Base-by-base conservation (phyloP, 306 rosid genomes). In the Leucaena leucocephala region DNA sequence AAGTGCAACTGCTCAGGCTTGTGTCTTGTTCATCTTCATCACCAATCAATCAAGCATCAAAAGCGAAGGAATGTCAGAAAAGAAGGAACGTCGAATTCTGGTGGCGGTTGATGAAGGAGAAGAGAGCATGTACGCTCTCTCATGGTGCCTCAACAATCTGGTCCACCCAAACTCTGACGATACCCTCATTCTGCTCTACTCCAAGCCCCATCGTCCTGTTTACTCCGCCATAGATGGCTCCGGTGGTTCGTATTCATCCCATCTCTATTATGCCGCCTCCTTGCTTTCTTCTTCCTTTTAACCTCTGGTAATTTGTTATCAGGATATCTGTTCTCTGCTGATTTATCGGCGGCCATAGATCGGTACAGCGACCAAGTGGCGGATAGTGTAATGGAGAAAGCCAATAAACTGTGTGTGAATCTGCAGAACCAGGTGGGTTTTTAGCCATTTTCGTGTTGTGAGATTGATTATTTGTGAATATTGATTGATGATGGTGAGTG, bases 91-190 rank as follows among this genome's bases (percentile, higher is more conserved):
- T 49, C 81, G 84, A 86, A 91, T 95, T 77, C 76, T 95, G 52
- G 94, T 91, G 85, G 97, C 98, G 5, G 91, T 96, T 1, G 99
- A 93, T 17, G 98, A 90, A 42, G 92, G 98, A 0, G 98, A 93
- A 19, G 98, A 96, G 85, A 93, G 99, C 86, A 57, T 83, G 83
- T 72, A 90, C 69, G 98, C 97, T 2, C 92, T 93, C 33, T 86
- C 98, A 1, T 95, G 97, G 99, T 87, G 94, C 65, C 85, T 93
- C 15, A 85, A 85, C 69, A 93, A 95, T 76, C 75, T 95, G 1
- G 21, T 79, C 17, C 74, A 84, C 1, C 48, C 68, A 46, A 87
- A 90, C 77, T 87, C 89, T 85, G 87, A 83, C 27, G 97, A 95
- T 36, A 77, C 88, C 82, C 84, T 95, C 2, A 55, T 90, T 80